Evolutionary conservation across 768 basidiomycete species (phyloP).

Genomic region (Cystofilobasidium bisporidii): DNA sequence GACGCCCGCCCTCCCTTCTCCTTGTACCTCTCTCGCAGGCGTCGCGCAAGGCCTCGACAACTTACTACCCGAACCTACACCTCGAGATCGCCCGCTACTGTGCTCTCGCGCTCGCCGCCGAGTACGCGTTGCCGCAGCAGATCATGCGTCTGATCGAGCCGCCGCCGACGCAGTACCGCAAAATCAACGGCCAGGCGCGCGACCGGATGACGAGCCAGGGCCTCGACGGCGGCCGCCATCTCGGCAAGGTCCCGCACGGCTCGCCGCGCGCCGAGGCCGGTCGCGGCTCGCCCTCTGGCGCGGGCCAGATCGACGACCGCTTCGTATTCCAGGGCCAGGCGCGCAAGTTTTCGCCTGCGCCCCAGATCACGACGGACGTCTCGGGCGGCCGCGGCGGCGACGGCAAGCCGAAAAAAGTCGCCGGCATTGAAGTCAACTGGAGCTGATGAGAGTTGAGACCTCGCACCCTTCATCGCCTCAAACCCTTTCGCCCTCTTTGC

Average conservation of each 20-base stretch:
- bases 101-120: conserved; percentile 53
- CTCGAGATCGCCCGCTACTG: conserved; percentile 87
- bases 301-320: conserved; percentile 11
- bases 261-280: background rate
- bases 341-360: conserved; percentile 10
- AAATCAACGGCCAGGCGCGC: conserved; percentile 12
- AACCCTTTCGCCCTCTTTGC: too few relatives aligned
- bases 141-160: conserved; percentile 67
- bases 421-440: background rate
- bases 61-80: conserved; percentile 89
- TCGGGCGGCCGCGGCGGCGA: background rate
- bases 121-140: conserved; percentile 71
- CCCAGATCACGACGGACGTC: conserved; percentile 9
- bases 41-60: conserved; percentile 83
- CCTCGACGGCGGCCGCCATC: conserved; percentile 26
- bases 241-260: conserved; percentile 5
- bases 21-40: conserved; percentile 61
- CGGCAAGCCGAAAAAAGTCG: background rate
- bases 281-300: background rate
- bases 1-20: background rate
- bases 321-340: conserved; percentile 16
- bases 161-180: conserved; percentile 56
- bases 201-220: conserved; percentile 6
- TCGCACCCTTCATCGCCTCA: too few relatives aligned
- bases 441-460: conserved; percentile 1